Conservation (phyloP, 2,329 filamentous ascomycete species). For the Pseudocercospora musae region DNA sequence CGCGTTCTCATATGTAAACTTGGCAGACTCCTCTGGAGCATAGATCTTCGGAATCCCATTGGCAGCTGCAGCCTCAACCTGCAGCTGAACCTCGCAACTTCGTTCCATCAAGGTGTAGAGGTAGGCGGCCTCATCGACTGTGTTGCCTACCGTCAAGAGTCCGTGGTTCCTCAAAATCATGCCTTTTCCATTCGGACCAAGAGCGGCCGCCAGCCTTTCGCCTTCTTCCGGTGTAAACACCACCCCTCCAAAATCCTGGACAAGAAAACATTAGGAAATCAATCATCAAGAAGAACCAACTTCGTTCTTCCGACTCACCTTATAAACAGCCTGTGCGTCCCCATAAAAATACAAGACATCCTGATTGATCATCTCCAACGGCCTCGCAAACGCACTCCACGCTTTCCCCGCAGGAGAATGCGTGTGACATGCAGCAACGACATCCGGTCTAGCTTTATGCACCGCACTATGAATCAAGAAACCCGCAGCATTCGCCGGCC, state of each 20-base stretch:
- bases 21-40: conserved; percentile 55
- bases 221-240: conserved; percentile 64
- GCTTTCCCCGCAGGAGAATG: conserved; percentile 66
- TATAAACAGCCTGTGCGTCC: conserved; percentile 62
- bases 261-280: neutral
- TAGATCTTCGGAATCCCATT: conserved; percentile 52
- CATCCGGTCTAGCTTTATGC: conserved; percentile 63
- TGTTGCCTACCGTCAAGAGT: conserved; percentile 65
- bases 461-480: conserved; percentile 68
- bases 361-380: conserved; percentile 68
- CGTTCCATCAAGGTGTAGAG: conserved; percentile 67
- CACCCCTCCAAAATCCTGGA: conserved; percentile 58
- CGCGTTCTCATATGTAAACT: conserved; percentile 51
- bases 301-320: conserved; percentile 12
- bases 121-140: conserved; percentile 72
- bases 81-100: conserved; percentile 65
- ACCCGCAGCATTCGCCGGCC: conserved; percentile 64
- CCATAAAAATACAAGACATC: conserved; percentile 63
- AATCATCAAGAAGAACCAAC: neutral
- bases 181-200: conserved; percentile 61
- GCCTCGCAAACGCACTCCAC: conserved; percentile 62
- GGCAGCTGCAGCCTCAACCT: conserved; percentile 63
- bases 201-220: conserved; percentile 58
- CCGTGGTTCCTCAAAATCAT: conserved; percentile 70
- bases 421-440: conserved; percentile 69